Percentiles rank a stretch among this genome's conserved stretches.
phyloP scores from a whole-genome alignment of 331 rosid genomes.

The Arachis monticola region DNA sequence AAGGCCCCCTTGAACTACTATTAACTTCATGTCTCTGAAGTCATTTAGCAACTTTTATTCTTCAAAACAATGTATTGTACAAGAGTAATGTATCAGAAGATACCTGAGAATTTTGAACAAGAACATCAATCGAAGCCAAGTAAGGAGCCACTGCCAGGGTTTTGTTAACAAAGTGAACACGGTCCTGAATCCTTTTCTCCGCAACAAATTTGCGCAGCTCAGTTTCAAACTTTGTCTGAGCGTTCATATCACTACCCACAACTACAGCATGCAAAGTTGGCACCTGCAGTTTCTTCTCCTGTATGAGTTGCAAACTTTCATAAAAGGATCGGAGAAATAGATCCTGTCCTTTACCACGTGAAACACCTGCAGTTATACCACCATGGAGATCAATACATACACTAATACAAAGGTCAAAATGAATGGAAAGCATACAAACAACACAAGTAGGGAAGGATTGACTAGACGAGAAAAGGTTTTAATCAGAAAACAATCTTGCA shows the following conservation, averaged over 20 bases:
- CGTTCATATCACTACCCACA: slow-evolving; percentile 89
- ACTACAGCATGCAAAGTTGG: slow-evolving; percentile 85
- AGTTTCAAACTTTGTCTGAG: slow-evolving; percentile 75
- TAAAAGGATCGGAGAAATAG: slow-evolving; percentile 82
- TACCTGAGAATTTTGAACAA: slow-evolving; percentile 99
- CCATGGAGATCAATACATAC: slow-evolving; percentile 35
- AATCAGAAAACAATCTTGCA: slow-evolving; percentile 21
- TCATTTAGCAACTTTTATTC: slow-evolving; percentile 30
- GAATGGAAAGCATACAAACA: background rate
- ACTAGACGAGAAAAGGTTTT: background rate
- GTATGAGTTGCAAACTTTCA: slow-evolving; percentile 67
- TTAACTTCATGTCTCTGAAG: background rate
- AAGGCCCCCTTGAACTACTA: background rate
- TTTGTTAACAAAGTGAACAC: slow-evolving; percentile 90
- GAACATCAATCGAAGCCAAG: slow-evolving; percentile 88
- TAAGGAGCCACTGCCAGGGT: slow-evolving; percentile 92
- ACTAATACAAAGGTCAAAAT: slow-evolving; percentile 23
- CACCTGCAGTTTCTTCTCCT: slow-evolving; percentile 75
- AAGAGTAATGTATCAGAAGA: slow-evolving; percentile 26
- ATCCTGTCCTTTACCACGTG: slow-evolving; percentile 96
- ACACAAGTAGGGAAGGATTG: slow-evolving; percentile 14
- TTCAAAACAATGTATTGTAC: slow-evolving; percentile 6
- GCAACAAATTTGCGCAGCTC: slow-evolving; percentile 74
- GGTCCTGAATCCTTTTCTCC: slow-evolving; percentile 74
- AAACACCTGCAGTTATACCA: slow-evolving; percentile 69